These are phyloP conservation scores for Calonectria pseudoturangicola DNA, from an alignment of 2,329 filamentous ascomycete genomes.

Conservation along the genomic window DNA sequence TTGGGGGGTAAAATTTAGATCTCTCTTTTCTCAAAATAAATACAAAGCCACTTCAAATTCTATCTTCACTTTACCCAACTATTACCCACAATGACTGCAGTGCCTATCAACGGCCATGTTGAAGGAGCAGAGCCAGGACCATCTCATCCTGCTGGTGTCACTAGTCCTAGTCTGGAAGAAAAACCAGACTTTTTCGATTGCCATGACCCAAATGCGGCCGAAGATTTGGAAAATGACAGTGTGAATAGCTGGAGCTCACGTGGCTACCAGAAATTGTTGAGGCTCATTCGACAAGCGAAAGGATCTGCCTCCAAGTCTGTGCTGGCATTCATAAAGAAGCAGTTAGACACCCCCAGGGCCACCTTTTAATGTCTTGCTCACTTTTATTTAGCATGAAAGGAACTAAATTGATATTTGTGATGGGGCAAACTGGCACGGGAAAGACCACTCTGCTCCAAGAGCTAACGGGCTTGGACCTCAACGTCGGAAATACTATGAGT, in stretches of 20 bases:
- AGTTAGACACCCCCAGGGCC: background rate
- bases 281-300: background rate
- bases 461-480: slow-evolving; percentile 2
- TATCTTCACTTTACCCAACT: too few species aligned
- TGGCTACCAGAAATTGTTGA: background rate
- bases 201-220: background rate
- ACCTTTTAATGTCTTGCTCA: background rate
- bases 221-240: background rate
- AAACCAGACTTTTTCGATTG: background rate
- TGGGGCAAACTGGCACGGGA: slow-evolving; percentile 8
- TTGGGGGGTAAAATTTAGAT: too few species aligned
- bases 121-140: background rate
- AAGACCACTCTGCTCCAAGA: slow-evolving; percentile 4
- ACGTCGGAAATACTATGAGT: slow-evolving; percentile 3
- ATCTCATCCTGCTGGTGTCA: too few species aligned
- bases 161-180: background rate
- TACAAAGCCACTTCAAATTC: background rate
- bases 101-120: background rate
- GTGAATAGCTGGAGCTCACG: background rate
- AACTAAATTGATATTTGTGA: slow-evolving; percentile 16
- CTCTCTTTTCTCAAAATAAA: background rate
- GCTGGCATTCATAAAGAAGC: background rate
- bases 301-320: background rate
- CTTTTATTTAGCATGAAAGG: background rate
- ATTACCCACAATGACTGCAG: background rate